Percentiles rank a stretch among this genome's conserved stretches.
phyloP scores from a whole-genome alignment of 2,329 filamentous ascomycete species.

The Fusarium sp. region DNA sequence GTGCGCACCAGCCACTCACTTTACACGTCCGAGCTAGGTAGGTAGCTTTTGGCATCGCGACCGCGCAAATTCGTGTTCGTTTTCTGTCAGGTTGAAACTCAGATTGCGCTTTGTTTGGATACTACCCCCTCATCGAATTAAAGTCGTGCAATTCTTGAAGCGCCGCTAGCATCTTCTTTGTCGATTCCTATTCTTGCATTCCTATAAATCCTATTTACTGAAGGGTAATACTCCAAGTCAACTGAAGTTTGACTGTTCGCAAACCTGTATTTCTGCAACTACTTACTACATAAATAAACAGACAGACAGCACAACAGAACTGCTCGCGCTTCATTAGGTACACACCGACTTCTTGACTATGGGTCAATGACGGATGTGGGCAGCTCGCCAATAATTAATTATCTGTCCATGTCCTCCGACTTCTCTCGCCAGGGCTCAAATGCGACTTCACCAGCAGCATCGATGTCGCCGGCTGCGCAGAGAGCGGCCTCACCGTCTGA shows the following conservation, averaged over 20 bases:
- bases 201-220: background rate
- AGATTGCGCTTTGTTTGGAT: constrained; percentile 33
- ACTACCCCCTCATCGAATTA: constrained; percentile 16
- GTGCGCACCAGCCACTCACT: constrained; percentile 41
- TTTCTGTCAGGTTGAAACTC: constrained; percentile 17
- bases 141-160: background rate
- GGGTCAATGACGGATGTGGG: constrained; percentile 47
- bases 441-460: constrained; percentile 41
- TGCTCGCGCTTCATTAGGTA: constrained; percentile 3
- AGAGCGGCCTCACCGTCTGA: constrained; percentile 39
- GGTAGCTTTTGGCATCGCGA: constrained; percentile 27
- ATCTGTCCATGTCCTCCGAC: constrained; percentile 35
- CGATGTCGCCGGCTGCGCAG: constrained; percentile 40
- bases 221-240: background rate
- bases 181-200: background rate
- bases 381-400: constrained; percentile 44
- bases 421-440: constrained; percentile 26
- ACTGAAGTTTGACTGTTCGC: background rate
- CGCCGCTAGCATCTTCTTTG: background rate
- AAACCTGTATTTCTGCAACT: constrained; percentile 1
- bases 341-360: constrained; percentile 41
- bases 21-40: constrained; percentile 38
- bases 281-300: background rate
- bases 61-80: constrained; percentile 36
- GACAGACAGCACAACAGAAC: background rate